Conservation (phyloP, 192 early-diverging fungal genomes). For the Chytriomyces sp. region DNA sequence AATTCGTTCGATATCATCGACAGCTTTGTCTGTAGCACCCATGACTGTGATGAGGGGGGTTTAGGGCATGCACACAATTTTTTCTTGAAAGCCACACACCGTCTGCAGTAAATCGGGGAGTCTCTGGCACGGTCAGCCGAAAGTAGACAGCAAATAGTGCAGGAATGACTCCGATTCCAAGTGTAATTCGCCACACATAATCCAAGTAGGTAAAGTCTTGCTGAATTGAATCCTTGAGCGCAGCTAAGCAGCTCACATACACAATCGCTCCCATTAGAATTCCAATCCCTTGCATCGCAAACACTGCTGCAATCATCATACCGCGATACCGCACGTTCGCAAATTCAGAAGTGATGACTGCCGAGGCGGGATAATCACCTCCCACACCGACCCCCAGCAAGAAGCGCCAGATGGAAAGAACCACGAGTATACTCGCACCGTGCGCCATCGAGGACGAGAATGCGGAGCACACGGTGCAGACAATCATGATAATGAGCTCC, state of each 20-base stretch:
- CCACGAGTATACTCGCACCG: conserved; percentile 68
- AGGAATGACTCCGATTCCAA: conserved; percentile 84
- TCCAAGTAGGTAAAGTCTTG: conserved; percentile 66
- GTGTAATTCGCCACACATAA: conserved; percentile 90
- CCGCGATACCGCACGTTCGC: conserved; percentile 77
- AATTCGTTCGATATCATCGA: conserved; percentile 33
- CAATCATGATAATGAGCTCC: conserved; percentile 87
- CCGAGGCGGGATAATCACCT: too few species aligned
- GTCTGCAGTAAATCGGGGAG: conserved; percentile 82
- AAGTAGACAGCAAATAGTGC: conserved; percentile 84
- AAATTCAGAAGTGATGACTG: too few species aligned
- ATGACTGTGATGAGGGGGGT: too few species aligned
- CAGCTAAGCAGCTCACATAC: conserved; percentile 69
- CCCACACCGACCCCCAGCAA: conserved; percentile 88
- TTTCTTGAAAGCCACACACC: too few species aligned
- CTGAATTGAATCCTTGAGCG: conserved; percentile 70
- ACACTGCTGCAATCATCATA: conserved; percentile 84
- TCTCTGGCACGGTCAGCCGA: conserved; percentile 86
- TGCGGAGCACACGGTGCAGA: conserved; percentile 78
- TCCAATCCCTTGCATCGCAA: conserved; percentile 92
- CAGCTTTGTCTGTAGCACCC: conserved; percentile 63
- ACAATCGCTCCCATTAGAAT: conserved; percentile 79
- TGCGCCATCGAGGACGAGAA: conserved; percentile 71
- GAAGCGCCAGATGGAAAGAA: conserved; percentile 87
- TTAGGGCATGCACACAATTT: too few species aligned